Base-by-base conservation (phyloP, 495 filamentous ascomycete species). In the Stereocaulon alpinum region DNA sequence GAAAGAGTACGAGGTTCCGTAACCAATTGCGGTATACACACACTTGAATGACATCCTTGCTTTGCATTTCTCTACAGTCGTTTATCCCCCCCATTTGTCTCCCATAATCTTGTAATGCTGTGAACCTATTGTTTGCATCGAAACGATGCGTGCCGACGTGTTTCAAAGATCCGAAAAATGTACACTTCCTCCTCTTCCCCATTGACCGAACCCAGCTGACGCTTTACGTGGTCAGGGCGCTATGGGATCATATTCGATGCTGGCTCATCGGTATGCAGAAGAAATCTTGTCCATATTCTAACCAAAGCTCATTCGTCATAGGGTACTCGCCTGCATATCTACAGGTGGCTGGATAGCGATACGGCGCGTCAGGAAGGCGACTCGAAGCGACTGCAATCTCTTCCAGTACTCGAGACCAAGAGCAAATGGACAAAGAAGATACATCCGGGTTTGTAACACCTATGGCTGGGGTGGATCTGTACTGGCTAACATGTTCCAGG, bases 401-500 rank as follows among this genome's bases (percentile, higher is more conserved):
- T 98, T 7, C 94, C 93, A 4, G 82, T 83, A 58, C 75, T 97
- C 59, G 79, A 84, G 62, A 94, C 90, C 10, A 85, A 92, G 60
- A 85, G 88, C 65, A 78, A 86, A 68, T 96, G 91, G 86, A 91
- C 88, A 3, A 90, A 91, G 73, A 98, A 98, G 73, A 91, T 92
- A 44, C 79, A 87, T 49, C 93, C 93, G 2, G 92, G 83, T 85
- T 70, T 56, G 72, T 61, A 0, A 9, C n/a, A 40, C 30, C 17
- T 30, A 10, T 34, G 18, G 53, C 14, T 1, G 12, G 7, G 4
- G 14, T 1, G 17, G 18, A 30, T 10, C 22, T 43, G 17, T 32
- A 29, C 15, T 2, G 29, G 41, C 45, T 12, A 34, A 22, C 12
- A 18, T 34, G 29, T 2, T 59, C 20, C 54, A 86, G 84, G 93